Percentiles rank a stretch among this genome's conserved stretches.
Conservation (phyloP, 1,139 yeast species). For the Blastobotrys indianensis region DNA sequence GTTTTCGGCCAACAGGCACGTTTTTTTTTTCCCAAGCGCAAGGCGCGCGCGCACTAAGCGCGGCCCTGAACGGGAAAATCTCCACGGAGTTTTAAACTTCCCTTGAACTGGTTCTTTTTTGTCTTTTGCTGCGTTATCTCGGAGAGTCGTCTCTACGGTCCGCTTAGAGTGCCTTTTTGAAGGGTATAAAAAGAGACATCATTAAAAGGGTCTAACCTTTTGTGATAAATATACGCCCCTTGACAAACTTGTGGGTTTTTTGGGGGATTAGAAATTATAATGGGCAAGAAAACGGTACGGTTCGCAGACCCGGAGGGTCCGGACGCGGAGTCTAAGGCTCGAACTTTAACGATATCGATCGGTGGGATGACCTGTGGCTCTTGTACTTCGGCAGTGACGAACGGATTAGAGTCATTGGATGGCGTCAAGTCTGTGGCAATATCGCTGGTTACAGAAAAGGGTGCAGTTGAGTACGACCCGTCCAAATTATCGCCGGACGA, state of each 20-base stretch:
- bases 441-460: constrained; percentile 71
- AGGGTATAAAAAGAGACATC: no score
- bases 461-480: constrained; percentile 46
- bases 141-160: no score
- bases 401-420: constrained; percentile 41
- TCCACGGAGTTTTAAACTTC: not conserved
- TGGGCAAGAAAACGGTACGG: constrained; percentile 6
- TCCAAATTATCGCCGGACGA: constrained; percentile 32
- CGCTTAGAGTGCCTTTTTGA: no score
- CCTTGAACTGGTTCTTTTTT: not conserved
- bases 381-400: constrained; percentile 61
- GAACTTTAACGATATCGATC: constrained; percentile 15
- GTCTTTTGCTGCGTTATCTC: no score
- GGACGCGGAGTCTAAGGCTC: not conserved
- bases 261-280: not conserved
- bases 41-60: not conserved
- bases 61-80: not conserved
- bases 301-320: constrained; percentile 5
- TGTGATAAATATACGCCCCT: no score
- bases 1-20: not conserved
- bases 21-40: not conserved
- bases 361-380: constrained; percentile 88
- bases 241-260: no score
- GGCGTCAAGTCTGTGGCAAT: constrained; percentile 54
- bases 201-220: no score